Percentiles rank a stretch among this genome's conserved stretches.
These are phyloP conservation scores for Conoideocrella luteorostrata DNA, from an alignment of 2,329 filamentous ascomycete genomes.

Conservation along the genomic window DNA sequence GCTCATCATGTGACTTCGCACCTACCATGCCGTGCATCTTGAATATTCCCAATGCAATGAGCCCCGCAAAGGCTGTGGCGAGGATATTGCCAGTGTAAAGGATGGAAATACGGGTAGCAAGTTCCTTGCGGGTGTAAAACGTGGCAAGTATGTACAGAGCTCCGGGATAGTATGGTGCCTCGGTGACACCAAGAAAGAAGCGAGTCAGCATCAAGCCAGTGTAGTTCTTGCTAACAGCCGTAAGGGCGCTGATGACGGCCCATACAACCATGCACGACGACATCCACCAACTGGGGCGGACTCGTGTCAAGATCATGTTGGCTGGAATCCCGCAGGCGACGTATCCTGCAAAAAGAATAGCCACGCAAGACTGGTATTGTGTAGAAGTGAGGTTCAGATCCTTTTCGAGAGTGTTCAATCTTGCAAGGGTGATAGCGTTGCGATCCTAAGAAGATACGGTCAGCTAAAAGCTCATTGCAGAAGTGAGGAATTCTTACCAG, in stretches of 20 bases:
- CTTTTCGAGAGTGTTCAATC: slow-evolving; percentile 24
- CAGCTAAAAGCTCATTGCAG: slow-evolving; percentile 21
- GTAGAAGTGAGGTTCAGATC: slow-evolving; percentile 18
- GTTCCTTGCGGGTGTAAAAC: slow-evolving; percentile 59
- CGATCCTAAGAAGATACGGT: slow-evolving; percentile 39
- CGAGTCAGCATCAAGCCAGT: slow-evolving; percentile 41
- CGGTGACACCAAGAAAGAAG: slow-evolving; percentile 36
- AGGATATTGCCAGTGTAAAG: slow-evolving; percentile 55
- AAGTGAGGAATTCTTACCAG: background rate
- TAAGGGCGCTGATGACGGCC: slow-evolving; percentile 40
- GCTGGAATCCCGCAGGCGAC: slow-evolving; percentile 35
- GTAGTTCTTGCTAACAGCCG: slow-evolving; percentile 41
- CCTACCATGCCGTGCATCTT: slow-evolving; percentile 7
- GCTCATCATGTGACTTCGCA: background rate
- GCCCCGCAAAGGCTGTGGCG: slow-evolving; percentile 60
- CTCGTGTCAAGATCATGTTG: slow-evolving; percentile 38
- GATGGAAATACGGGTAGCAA: slow-evolving; percentile 56
- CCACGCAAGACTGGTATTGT: slow-evolving; percentile 25
- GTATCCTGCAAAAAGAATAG: slow-evolving; percentile 36
- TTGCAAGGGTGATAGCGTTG: slow-evolving; percentile 40
- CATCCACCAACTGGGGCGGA: slow-evolving; percentile 36
- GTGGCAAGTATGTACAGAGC: slow-evolving; percentile 39
- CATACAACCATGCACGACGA: slow-evolving; percentile 37
- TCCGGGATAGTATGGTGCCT: slow-evolving; percentile 47
- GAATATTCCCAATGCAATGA: slow-evolving; percentile 56